Conservation (phyloP, 768 basidiomycete species). For the Auriscalpium orientale region DNA sequence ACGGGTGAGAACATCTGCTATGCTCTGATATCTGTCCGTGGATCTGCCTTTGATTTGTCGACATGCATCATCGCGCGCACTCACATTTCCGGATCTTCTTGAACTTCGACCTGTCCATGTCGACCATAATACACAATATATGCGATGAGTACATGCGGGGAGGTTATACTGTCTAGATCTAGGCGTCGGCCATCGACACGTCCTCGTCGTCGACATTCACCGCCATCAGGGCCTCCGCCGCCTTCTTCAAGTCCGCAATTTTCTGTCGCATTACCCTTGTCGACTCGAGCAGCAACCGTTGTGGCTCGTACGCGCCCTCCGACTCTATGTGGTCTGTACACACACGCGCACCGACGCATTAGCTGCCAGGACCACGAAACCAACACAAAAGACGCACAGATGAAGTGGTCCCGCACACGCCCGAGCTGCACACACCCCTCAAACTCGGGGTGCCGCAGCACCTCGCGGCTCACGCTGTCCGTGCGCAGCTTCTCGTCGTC, state of each 20-base stretch:
- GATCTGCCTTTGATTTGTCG: too few relatives aligned
- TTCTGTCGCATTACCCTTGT: conserved; percentile 80
- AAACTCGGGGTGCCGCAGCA: conserved; percentile 88
- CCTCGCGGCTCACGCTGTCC: conserved; percentile 89
- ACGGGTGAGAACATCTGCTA: conserved; percentile 24
- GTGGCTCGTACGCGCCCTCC: conserved; percentile 80
- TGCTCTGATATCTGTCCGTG: too few relatives aligned
- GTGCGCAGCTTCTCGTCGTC: conserved; percentile 61
- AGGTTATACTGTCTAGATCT: too few relatives aligned
- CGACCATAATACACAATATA: too few relatives aligned
- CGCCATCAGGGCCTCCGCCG: conserved; percentile 49
- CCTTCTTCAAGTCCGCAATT: conserved; percentile 49
- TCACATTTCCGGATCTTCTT: too few relatives aligned
- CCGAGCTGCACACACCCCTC: conserved; percentile 74
- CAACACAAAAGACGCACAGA: conserved; percentile 50
- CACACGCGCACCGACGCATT: conserved; percentile 1
- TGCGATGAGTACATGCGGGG: too few relatives aligned
- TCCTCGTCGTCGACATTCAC: conserved; percentile 32
- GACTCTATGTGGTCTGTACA: conserved; percentile 79
- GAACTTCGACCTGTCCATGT: too few relatives aligned
- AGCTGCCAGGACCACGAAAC: background rate
- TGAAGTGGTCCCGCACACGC: conserved; percentile 85
- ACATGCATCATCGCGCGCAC: too few relatives aligned
- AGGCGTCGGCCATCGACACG: conserved; percentile 43
- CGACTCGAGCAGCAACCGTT: conserved; percentile 74